These are phyloP conservation scores for Globisporangium alternatum DNA, from an alignment of 352 stramenopile genomes.

Conservation along the genomic window DNA sequence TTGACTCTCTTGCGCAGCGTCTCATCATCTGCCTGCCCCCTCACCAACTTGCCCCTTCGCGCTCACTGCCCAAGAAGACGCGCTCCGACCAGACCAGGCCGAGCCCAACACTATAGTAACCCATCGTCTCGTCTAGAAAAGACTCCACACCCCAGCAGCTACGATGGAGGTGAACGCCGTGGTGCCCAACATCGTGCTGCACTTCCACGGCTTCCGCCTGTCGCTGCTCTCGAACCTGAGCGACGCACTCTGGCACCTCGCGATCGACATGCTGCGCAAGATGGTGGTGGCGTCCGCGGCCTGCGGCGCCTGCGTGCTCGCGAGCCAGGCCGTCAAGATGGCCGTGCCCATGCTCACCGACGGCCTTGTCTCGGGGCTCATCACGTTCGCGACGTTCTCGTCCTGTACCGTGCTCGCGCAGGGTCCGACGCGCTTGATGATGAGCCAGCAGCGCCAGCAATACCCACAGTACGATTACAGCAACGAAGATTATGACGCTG, in stretches of 20 bases:
- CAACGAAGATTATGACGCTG: background rate
- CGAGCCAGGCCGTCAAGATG: slow-evolving; percentile 14
- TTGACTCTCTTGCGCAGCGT: slow-evolving; percentile 10
- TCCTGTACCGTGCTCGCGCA: slow-evolving; percentile 37
- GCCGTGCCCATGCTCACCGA: slow-evolving; percentile 31
- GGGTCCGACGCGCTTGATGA: slow-evolving; percentile 16
- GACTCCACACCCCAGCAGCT: background rate
- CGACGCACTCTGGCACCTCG: slow-evolving; percentile 22
- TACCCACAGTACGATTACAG: background rate
- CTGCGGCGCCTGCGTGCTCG: slow-evolving; percentile 14
- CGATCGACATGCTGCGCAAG: slow-evolving; percentile 23
- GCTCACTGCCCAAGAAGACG: background rate
- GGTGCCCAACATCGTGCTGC: slow-evolving; percentile 52
- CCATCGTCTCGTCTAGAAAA: slow-evolving; percentile 18
- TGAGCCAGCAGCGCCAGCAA: slow-evolving; percentile 9
- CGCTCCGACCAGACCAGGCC: background rate
- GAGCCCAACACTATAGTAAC: background rate
- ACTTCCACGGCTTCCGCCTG: slow-evolving; percentile 54
- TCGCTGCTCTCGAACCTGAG: slow-evolving; percentile 25
- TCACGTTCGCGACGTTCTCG: slow-evolving; percentile 55
- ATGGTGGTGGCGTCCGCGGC: slow-evolving; percentile 18
- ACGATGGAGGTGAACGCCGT: slow-evolving; percentile 23
- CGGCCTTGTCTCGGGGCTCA: slow-evolving; percentile 31
- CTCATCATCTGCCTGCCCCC: background rate
- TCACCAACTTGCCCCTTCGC: background rate